Conservation (phyloP, 768 basidiomycete species). For the Porphyrellus cyaneotinctus region DNA sequence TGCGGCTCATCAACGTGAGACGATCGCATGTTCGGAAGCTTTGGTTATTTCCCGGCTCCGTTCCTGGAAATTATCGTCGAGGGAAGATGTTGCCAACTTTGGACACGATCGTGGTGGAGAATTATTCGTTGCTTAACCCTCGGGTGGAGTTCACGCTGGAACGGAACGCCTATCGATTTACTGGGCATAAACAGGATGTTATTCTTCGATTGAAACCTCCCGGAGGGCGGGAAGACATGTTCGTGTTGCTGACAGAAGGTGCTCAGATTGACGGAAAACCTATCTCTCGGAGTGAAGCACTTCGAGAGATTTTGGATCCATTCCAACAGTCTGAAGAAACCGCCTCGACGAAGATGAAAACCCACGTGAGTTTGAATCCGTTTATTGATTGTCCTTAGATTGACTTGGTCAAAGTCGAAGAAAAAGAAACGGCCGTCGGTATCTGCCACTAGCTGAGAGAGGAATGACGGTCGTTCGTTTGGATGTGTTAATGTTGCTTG, state of each 20-base stretch:
- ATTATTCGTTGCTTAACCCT: conserved; percentile 17
- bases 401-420: conserved; percentile 16
- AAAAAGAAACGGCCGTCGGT: conserved; percentile 12
- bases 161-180: conserved; percentile 22
- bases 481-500: not conserved
- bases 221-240: conserved; percentile 17
- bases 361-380: conserved; percentile 10
- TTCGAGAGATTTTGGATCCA: conserved; percentile 21
- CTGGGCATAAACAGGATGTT: conserved; percentile 16
- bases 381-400: not conserved
- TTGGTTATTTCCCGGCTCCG: conserved; percentile 28
- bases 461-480: not conserved
- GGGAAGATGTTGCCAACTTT: conserved; percentile 15
- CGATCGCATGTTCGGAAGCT: conserved; percentile 29
- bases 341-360: conserved; percentile 11
- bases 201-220: conserved; percentile 17
- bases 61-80: conserved; percentile 22
- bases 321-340: conserved; percentile 5
- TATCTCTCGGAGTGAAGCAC: conserved; percentile 17
- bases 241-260: conserved; percentile 22
- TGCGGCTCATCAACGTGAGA: conserved; percentile 24
- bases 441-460: conserved; percentile 4
- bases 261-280: conserved; percentile 24
- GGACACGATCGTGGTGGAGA: conserved; percentile 27
- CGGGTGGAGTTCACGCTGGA: conserved; percentile 24